A percentile compares a stretch with the other conserved stretches of the same genome.
Evolutionary conservation across 1,284 basidiomycete genomes (phyloP).

Genomic region (Coriolopsis trogii): DNA sequence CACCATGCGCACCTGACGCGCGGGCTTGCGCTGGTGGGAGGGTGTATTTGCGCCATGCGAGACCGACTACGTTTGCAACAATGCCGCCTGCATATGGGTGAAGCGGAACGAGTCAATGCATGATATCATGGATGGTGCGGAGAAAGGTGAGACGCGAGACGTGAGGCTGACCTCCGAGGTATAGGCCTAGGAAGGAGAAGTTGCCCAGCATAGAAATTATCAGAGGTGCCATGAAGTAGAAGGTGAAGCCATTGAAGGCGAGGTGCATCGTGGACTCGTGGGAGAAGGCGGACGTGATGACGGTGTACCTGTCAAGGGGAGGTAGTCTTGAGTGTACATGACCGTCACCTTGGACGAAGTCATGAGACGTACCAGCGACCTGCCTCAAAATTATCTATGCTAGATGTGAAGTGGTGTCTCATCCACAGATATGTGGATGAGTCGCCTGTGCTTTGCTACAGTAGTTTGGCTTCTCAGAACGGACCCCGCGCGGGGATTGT

Average conservation of each 20-base stretch:
- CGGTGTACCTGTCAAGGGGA: conserved; percentile 86
- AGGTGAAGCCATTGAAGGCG: conserved; percentile 78
- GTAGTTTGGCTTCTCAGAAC: too few relatives aligned
- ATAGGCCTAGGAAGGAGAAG: conserved; percentile 72
- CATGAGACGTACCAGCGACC: conserved; percentile 69
- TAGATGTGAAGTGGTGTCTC: conserved; percentile 68
- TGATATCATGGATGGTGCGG: neutral
- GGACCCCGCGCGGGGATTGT: too few relatives aligned
- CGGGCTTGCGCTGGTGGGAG: neutral
- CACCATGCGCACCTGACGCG: conserved; percentile 58
- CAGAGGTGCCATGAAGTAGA: conserved; percentile 78
- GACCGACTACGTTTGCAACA: conserved; percentile 59
- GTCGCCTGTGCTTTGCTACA: conserved; percentile 44
- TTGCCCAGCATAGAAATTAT: conserved; percentile 74
- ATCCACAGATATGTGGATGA: conserved; percentile 57
- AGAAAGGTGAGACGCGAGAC: too few relatives aligned
- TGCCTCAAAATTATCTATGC: conserved; percentile 63
- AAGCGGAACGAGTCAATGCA: too few relatives aligned
- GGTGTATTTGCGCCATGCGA: conserved; percentile 51
- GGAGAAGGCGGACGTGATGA: conserved; percentile 77
- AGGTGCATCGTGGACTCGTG: conserved; percentile 70
- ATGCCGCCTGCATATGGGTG: conserved; percentile 54
- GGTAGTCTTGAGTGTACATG: neutral
- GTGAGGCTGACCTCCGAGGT: conserved; percentile 74
- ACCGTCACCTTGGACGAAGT: conserved; percentile 2